A percentile compares a stretch with the other conserved stretches of the same genome.
phyloP scores from a whole-genome alignment of 331 rosid genomes.

The Acacia concinna region DNA sequence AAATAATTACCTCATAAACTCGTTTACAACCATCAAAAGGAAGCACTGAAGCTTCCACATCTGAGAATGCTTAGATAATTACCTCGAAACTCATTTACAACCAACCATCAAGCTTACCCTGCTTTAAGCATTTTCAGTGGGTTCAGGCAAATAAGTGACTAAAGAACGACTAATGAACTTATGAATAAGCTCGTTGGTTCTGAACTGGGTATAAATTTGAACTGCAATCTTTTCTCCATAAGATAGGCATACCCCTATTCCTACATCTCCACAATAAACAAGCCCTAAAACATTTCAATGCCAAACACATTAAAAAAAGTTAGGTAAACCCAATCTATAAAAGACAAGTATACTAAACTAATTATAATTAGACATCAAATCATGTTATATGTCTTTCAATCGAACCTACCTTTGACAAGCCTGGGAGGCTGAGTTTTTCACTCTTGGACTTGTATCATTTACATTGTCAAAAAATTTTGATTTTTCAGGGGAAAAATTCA shows the following conservation, averaged over 20 bases:
- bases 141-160: background rate
- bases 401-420: background rate
- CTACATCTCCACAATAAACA: background rate
- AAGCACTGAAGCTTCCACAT: background rate
- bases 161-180: background rate
- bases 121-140: too few relatives aligned
- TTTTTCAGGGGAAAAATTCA: background rate
- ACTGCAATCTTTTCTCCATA: background rate
- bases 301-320: background rate
- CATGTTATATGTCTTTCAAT: background rate
- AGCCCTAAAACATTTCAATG: background rate
- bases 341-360: background rate
- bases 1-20: background rate
- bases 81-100: background rate
- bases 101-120: background rate
- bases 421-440: background rate
- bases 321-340: background rate
- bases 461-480: background rate
- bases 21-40: background rate
- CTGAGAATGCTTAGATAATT: background rate
- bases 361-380: background rate
- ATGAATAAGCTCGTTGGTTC: background rate
- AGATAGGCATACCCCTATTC: background rate
- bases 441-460: background rate
- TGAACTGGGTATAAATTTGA: background rate